Base-by-base conservation (phyloP, 1,284 basidiomycete species). In the Trametes versicolor region DNA sequence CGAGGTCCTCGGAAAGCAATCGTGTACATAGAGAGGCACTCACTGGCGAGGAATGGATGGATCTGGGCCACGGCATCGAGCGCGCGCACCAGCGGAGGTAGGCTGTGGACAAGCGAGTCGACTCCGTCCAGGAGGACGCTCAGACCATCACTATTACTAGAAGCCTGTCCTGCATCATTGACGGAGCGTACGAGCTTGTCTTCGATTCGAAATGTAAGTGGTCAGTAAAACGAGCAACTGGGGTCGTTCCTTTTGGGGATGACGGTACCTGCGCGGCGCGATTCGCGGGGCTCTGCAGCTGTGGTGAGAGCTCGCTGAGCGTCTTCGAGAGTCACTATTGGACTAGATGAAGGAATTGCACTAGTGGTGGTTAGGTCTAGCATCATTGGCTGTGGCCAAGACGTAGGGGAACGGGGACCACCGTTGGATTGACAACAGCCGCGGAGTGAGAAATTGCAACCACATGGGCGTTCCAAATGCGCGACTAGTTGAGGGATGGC, bases 11-110 rank as follows among this genome's bases (percentile, higher is more conserved):
- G 1, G 25, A 13, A 27, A 10, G n/a, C n/a, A n/a, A n/a, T n/a
- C n/a, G n/a, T 10, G 21, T 17, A 1, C 7, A 1, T 7, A 27
- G 21, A 25, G 7, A 25, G 12, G 37, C 15, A 36, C 64, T 4
- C 13, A 75, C 75, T 69, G 23, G 67, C 58, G 23, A 76, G 69
- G 60, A 75, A 70, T 0, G 74, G 73, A 60, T 75, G 74, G 19
- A 76, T 53, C 25, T 67, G 60, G n/a, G 68, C 70, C n/a, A 76
- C 64, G 0, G 70, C 71, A 21, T 74, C 72, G 32, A 76, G 64
- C 12, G 66, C 70, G 7, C 66, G 68, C 56, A 75, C 58, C 45
- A 75, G 60, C 39, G 63, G 54, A 2, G 74, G 73, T 10, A 74
- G 66, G 10, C 66, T 65, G 27, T 74, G 69, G 29, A 71, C 62